Percentiles rank a stretch among this genome's conserved stretches.
Evolutionary conservation across 2,329 filamentous ascomycete genomes (phyloP).

Genomic region (Simplicillium aogashimaense): DNA sequence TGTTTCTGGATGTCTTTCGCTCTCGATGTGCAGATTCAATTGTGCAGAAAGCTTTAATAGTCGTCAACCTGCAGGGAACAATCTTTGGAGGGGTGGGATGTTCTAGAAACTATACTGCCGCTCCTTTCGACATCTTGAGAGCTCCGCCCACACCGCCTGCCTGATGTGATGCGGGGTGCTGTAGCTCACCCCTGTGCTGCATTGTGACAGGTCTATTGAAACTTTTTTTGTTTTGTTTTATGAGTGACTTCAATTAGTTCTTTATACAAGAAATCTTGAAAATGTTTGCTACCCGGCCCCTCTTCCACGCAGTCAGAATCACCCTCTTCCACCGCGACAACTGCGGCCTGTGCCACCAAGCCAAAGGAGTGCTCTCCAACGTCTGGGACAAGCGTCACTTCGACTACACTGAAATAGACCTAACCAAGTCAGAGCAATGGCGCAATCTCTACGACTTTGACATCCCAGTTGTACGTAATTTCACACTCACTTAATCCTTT

Average conservation of each 20-base stretch:
- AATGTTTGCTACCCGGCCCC: conserved; percentile 43
- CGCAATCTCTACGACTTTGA: conserved; percentile 70
- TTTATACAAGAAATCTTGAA: too few species aligned
- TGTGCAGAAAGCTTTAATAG: neutral
- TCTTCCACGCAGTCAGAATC: conserved; percentile 51
- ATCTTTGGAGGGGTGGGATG: conserved; percentile 5
- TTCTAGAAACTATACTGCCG: too few species aligned
- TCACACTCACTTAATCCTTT: neutral
- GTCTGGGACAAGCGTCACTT: conserved; percentile 61
- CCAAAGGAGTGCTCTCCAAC: conserved; percentile 56
- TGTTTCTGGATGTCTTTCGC: neutral
- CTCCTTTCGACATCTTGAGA: too few species aligned
- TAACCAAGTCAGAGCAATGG: conserved; percentile 56
- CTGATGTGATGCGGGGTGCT: neutral
- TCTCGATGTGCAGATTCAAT: neutral
- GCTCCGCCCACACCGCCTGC: too few species aligned
- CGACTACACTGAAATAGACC: conserved; percentile 57
- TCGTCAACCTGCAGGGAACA: neutral
- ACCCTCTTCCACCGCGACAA: conserved; percentile 66
- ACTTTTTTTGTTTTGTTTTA: conserved; percentile 5
- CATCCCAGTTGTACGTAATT: conserved; percentile 58
- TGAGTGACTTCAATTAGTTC: too few species aligned
- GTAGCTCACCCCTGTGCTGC: too few species aligned
- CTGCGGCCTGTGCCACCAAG: conserved; percentile 61
- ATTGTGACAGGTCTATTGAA: conserved; percentile 20